Conservation (phyloP, 495 filamentous ascomycete genomes). For the Aspergillus hancockii region DNA sequence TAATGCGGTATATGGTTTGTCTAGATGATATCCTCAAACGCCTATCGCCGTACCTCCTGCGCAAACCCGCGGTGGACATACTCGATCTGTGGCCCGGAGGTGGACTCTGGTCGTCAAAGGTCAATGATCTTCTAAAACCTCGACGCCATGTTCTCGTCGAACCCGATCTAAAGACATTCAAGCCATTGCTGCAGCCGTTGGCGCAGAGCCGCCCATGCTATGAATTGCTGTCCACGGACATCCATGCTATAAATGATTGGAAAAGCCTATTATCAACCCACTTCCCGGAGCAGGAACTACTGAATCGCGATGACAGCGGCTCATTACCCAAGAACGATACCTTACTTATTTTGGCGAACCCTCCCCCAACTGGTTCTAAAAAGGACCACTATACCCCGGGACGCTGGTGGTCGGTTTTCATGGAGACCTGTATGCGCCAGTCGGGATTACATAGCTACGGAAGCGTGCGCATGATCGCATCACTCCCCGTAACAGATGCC, state of each 20-base stretch:
- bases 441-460: conserved; percentile 41
- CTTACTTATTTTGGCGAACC: conserved; percentile 66
- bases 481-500: conserved; percentile 54
- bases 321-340: conserved; percentile 57
- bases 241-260: conserved; percentile 51
- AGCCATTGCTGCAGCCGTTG: conserved; percentile 61
- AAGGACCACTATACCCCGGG: conserved; percentile 43
- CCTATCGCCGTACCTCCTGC: conserved; percentile 58
- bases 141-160: conserved; percentile 81
- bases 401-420: conserved; percentile 34
- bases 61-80: conserved; percentile 71
- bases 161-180: conserved; percentile 53
- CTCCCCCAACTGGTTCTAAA: conserved; percentile 29
- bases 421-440: conserved; percentile 34
- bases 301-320: conserved; percentile 24
- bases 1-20: conserved; percentile 2
- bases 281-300: conserved; percentile 36
- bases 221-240: conserved; percentile 45
- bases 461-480: conserved; percentile 70
- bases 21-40: conserved; percentile 54
- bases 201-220: conserved; percentile 59
- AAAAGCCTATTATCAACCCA: conserved; percentile 43
- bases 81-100: conserved; percentile 81
- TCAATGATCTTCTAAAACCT: conserved; percentile 74
- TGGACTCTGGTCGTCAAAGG: conserved; percentile 71